Base-by-base conservation (phyloP, 768 basidiomycete genomes). In the Calocera cornea region DNA sequence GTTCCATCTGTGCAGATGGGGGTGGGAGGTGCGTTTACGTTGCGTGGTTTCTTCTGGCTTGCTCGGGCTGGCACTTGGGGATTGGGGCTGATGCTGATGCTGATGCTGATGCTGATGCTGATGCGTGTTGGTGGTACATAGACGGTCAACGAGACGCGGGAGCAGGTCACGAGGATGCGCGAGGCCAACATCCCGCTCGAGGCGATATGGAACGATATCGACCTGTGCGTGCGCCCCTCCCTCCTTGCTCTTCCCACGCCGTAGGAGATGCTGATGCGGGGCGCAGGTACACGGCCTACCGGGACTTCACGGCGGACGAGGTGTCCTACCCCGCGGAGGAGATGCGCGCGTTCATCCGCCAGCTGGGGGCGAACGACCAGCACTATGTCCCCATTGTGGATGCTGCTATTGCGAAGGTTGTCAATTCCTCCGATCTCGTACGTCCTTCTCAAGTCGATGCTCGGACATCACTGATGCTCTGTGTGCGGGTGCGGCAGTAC, bases 161-260 rank as follows among this genome's bases (percentile, higher is more conserved):
- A 81, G 64, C 80, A 83, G 22, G 84, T 86, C 65, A 74, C 73
- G 34, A 82, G 76, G 70, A 89, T 82, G 89, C 80, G 85, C n/a
- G 83, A 80, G 24, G 87, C 88, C 0, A 79, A 83, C 65, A 84
- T 92, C 68, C 90, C 90, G n/a, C 80, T 92, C 3, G 89, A 92
- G 83, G 86, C 84, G 49, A 87, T 87, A 81, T 89, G 88, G 88
- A 88, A 86, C 72, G 88, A 89, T 70, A 87, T 89, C 68, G 87
- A 89, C 75, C 69, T 89, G 65, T 38, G 36, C 5, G 36, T n/a
- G n/a, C n/a, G n/a, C n/a, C 36, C 14, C 14, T 38, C 14, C 36
- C 36, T 14, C 36, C 36, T 14, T 38, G 36, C 36, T 5, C 36
- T 5, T 38, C 36, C 5, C 7, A 38, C 14, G 36, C n/a, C n/a